Conservation (phyloP, 2,329 filamentous ascomycete species). For the Penicillium sp. region DNA sequence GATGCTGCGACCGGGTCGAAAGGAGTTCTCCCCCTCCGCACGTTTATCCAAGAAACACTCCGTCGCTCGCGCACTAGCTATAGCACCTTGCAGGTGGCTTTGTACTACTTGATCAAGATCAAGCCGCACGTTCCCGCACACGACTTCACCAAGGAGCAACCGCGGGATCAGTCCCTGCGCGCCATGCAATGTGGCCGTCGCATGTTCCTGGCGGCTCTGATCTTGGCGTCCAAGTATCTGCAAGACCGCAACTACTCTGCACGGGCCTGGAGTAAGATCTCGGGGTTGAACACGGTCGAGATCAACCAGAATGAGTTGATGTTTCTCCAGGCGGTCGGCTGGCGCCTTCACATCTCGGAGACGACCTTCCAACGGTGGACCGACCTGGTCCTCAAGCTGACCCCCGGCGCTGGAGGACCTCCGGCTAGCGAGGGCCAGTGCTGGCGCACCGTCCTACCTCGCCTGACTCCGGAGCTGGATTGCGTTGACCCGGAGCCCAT, state of each 20-base stretch:
- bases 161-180: conserved; percentile 67
- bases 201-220: conserved; percentile 94
- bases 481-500: conserved; percentile 42
- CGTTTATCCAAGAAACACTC: conserved; percentile 96
- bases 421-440: conserved; percentile 35
- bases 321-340: conserved; percentile 84
- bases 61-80: conserved; percentile 94
- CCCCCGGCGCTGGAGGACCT: conserved; percentile 55
- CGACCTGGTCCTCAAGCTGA: conserved; percentile 83
- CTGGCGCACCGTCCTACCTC: conserved; percentile 52
- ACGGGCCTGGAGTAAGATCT: conserved; percentile 98
- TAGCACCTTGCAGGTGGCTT: conserved; percentile 91
- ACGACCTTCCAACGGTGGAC: conserved; percentile 89
- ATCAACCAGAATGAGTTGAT: conserved; percentile 97
- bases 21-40: conserved; percentile 82
- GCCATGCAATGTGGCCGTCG: conserved; percentile 92
- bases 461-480: conserved; percentile 58
- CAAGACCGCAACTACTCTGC: conserved; percentile 98
- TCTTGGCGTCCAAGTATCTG: conserved; percentile 94
- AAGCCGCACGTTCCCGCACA: conserved; percentile 80
- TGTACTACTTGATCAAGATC: conserved; percentile 94
- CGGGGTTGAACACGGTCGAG: conserved; percentile 85
- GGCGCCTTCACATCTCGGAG: conserved; percentile 92
- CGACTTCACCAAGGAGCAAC: conserved; percentile 84
- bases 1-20: conserved; percentile 64